These are phyloP conservation scores for Acer saccharum DNA, from an alignment of 345 rosid genomes.

Conservation along the genomic window DNA sequence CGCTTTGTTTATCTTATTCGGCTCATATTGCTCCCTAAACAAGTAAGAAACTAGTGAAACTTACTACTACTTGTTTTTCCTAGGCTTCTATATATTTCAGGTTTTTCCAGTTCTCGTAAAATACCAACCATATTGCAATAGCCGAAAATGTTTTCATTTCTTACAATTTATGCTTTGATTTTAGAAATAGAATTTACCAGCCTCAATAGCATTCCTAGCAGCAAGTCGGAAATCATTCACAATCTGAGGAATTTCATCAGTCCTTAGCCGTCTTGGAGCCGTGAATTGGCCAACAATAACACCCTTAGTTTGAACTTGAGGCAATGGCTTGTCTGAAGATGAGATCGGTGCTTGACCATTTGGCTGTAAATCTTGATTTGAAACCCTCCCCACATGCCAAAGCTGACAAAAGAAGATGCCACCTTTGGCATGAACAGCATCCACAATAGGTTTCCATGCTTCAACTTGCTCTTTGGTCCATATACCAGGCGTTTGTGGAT, in stretches of 20 bases:
- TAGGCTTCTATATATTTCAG: no score
- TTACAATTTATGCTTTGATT: no score
- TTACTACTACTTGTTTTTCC: not conserved
- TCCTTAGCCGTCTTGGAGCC: slow-evolving; percentile 53
- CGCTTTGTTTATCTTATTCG: no score
- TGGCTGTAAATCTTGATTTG: slow-evolving; percentile 52
- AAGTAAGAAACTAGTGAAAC: no score
- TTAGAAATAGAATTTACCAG: slow-evolving; percentile 42
- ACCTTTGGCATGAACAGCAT: no score
- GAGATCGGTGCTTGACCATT: slow-evolving; percentile 19
- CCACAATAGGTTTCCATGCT: no score
- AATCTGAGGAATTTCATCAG: slow-evolving; percentile 66
- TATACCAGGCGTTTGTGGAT: no score
- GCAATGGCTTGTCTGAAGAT: slow-evolving; percentile 61
- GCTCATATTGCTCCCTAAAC: not conserved
- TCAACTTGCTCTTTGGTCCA: no score
- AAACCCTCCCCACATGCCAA: no score
- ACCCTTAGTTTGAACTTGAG: slow-evolving; percentile 42
- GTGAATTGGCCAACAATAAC: slow-evolving; percentile 39
- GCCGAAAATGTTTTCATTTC: not conserved
- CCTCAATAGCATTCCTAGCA: slow-evolving; percentile 78
- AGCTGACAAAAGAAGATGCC: no score
- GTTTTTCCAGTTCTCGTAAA: no score
- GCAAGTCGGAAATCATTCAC: slow-evolving; percentile 72
- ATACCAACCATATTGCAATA: no score